A percentile compares a stretch with the other conserved stretches of the same genome.
Evolutionary conservation across 2,329 filamentous ascomycete species (phyloP).

Genomic region (Talaromyces amestolkiae): DNA sequence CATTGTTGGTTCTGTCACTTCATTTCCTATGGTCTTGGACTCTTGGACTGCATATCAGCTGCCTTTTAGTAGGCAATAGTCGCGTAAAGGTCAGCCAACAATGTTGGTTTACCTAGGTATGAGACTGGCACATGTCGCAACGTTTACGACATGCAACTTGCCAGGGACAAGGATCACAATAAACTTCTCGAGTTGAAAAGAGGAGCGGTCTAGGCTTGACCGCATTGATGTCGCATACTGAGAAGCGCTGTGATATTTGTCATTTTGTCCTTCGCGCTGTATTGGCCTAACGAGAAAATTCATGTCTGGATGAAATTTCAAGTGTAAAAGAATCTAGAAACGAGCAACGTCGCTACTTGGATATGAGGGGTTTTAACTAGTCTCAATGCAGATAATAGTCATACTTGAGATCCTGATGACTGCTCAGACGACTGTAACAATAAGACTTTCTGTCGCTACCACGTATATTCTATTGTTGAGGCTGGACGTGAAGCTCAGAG

Average conservation of each 20-base stretch:
- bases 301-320: no score
- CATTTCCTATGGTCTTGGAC: not conserved
- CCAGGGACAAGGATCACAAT: not conserved
- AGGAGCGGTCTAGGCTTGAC: not conserved
- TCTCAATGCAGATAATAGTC: no score
- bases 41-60: not conserved
- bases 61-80: not conserved
- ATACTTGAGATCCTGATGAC: no score
- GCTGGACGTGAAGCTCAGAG: not conserved
- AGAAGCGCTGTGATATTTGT: not conserved
- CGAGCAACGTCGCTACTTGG: no score
- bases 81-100: not conserved
- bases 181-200: not conserved
- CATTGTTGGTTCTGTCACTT: not conserved
- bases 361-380: no score
- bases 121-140: not conserved
- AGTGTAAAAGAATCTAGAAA: not conserved
- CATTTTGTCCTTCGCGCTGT: not conserved
- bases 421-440: no score
- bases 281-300: no score
- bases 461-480: no score
- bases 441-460: no score
- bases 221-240: not conserved
- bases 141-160: not conserved
- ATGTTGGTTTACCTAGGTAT: not conserved